These are phyloP conservation scores for Mesostigma viride DNA, from an alignment of 139 green algal species.

Conservation along the genomic window DNA sequence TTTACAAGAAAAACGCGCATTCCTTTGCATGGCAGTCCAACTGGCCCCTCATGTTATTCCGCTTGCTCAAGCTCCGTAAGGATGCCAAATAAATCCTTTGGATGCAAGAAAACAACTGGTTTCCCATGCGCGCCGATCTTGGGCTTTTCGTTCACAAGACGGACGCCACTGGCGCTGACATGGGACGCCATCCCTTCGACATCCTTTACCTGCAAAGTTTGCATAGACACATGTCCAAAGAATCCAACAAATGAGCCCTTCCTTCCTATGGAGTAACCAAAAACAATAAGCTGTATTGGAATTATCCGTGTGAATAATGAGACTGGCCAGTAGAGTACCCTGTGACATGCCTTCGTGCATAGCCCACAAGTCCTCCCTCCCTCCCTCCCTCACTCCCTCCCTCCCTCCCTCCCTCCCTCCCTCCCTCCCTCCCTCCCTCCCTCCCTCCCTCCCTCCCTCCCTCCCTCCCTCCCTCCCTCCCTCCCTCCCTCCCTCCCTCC, in stretches of 20 bases:
- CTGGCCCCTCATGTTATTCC: too few relatives aligned
- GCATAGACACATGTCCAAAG: too few relatives aligned
- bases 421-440: too few relatives aligned
- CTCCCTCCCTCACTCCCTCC: too few relatives aligned
- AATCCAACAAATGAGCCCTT: background rate
- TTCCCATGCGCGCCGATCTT: constrained; percentile 51
- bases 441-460: too few relatives aligned
- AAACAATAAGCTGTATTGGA: background rate
- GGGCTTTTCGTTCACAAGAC: constrained; percentile 26
- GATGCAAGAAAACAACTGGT: constrained; percentile 49
- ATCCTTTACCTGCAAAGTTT: constrained; percentile 16
- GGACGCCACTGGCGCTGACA: constrained; percentile 9
- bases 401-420: too few relatives aligned
- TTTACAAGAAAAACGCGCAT: background rate
- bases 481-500: too few relatives aligned
- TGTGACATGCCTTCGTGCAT: too few relatives aligned
- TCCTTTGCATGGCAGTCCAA: constrained; percentile 4
- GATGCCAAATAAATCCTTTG: constrained; percentile 47
- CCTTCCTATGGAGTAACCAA: background rate
- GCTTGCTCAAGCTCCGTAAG: constrained; percentile 54
- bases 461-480: too few relatives aligned
- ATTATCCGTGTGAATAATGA: background rate
- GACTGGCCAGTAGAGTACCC: background rate
- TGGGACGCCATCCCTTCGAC: constrained; percentile 17
- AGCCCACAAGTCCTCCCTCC: too few relatives aligned